Base-by-base conservation (phyloP, 1,284 basidiomycete genomes). In the Rhodotorula sp. region DNA sequence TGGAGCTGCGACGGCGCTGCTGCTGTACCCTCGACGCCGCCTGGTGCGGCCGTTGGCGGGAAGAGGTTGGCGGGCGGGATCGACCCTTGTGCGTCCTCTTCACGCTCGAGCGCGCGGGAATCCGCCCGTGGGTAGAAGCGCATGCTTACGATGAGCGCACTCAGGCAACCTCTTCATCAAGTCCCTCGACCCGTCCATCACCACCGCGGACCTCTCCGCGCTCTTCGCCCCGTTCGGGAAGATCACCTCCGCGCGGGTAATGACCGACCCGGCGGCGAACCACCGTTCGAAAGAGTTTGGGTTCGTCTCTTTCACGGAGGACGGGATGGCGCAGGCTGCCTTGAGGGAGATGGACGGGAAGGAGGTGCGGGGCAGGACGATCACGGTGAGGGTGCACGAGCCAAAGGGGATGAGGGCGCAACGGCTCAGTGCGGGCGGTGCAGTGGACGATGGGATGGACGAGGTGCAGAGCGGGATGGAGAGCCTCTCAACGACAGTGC, bases 351-450 rank as follows among this genome's bases (percentile, higher is more conserved):
- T 95, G 92, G 91, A 94, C 72, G 90, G 91, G 27, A 80, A 83
- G 25, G 29, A 32, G 5, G 60, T 68, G 19, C 51, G 34, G 83
- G 85, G 34, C 9, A 94, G 93, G 80, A 87, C 90, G 69, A 86
- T 95, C 65, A 90, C 90, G 5, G 92, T 95, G 32, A 87, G 93
- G 46, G 82, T 95, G 65, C 92, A 95, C 77, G 93, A 95, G 81
- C 92, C 92, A 29, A 95, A 94, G 80, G 90, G 91, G 79, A 83
- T 94, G 54, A 86, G 93, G 27, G 90, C 93, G 80, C 91, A 93
- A 82, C 93, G 94, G 79, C 85, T 94, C 51, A 67, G 68, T 6
- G 46, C 25, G 19, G 44, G 34, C 0, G 36, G 53, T 1, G 36
- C 27, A 27, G 21, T 13, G 55, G 64, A 48, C 19, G 27, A 32